Base-by-base conservation (phyloP, 371 early-diverging fungal genomes). In the Syncephalastrum monosporum region DNA sequence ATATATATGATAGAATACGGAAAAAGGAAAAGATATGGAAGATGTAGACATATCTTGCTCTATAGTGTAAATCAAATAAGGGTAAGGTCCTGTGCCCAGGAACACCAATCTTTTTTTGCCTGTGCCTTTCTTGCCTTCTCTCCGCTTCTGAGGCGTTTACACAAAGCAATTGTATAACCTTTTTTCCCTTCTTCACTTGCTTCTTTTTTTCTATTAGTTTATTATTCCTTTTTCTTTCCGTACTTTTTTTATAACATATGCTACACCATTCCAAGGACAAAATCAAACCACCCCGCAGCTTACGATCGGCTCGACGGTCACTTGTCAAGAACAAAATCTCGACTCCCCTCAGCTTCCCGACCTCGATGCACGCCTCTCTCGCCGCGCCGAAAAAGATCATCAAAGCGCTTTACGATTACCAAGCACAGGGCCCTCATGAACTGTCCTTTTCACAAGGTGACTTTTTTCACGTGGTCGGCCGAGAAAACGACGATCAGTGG, bases 401-500 rank as follows among this genome's bases (percentile, higher is more conserved):
- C 71, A 90, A 86, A 57, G 93, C 94, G 10, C 71, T 85, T 16
- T 83, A 82, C 59, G 85, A 88, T 72, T 93, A 91, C 62, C 69
- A 75, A 16, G 85, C 90, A 5, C 69, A 77, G 52, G 78, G 73
- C 42, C 74, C 76, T 24, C 79, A 83, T 21, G 93, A 94, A 66
- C 75, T 96, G 3, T 84, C 90, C 13, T 96, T 94, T 65, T 57
- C 71, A 44, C 81, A 81, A 50, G 96, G 95, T 50, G 96, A 96
- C 59, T 93, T 94, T 64, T 94, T 93, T 75, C 91, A 91, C 71
- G 96, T 95, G 16, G 81, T 87, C 23, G 90, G 87, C 42, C 82
- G 87, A 69, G 91, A 91, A 50, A 81, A 83, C 57, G 90, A 92
- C 66, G 53, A 62, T 7, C 75, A 83, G 47, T 91, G 88, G 86